Evolutionary conservation across 768 basidiomycete species (phyloP), one percentile per base, ranked within the genome.

Genomic region (Cubamyces lactineus): DNA sequence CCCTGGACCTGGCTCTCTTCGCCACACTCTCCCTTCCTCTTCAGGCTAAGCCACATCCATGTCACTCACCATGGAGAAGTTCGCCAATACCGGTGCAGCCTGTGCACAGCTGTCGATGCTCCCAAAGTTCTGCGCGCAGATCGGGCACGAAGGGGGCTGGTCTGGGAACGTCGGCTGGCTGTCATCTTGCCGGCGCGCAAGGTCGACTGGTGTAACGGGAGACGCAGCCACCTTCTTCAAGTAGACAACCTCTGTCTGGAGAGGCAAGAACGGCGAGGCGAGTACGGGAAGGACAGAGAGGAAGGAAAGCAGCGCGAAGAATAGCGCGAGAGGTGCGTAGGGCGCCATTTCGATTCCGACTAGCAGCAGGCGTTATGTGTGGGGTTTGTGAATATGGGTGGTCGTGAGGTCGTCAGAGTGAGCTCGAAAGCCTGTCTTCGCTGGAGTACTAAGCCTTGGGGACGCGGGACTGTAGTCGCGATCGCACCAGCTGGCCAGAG

Each of bases 81-180:
- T 86, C 17, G 83, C 80, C 26, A 88, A 71, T 1, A 84, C 81
- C 0, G 84, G 83, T 12, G 80, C 78, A 3, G 86, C 86, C 64
- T 81, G 74, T 1, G 84, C 83, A 67, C 87, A 87, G 64, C 79
- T 80, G 67, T 78, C 79, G 60, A 89, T 86, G 46, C 69, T 79
- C 21, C 71, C 67, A 65, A 84, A 88, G 59, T 82, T 73, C 66
- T 80, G 74, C 40, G 75, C 77, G 64, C 86, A 87, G 49, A 84
- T 81, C 5, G 80, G 82, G 72, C 86, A 87, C 26, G 85, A 87
- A n/a, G 80, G 71, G 30, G 83, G 83, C 13, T 75, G 69, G 65
- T 78, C 73, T 8, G 86, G 86, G 71, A 87, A 88, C 61, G 68
- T 72, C 34, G 84, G 84, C 54, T 57, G 47, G 21, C 41, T 51